Evolutionary conservation across 2,329 filamentous ascomycete species (phyloP).

Genomic region (Fusarium agapanthi): DNA sequence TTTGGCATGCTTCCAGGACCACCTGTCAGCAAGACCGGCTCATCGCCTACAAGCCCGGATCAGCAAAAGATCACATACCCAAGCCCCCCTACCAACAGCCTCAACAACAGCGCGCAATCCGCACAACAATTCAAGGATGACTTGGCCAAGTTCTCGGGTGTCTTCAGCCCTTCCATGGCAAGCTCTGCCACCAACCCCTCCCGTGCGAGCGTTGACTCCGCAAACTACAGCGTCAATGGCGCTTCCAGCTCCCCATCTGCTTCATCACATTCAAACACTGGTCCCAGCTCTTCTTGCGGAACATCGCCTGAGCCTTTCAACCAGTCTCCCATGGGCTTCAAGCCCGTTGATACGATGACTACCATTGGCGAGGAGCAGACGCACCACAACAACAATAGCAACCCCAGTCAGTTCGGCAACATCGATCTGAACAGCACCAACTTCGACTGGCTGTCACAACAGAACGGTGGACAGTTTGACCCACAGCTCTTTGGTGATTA

Average conservation of each 20-base stretch:
- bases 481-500: conserved; percentile 92
- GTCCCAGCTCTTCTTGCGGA: conserved; percentile 73
- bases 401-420: conserved; percentile 48
- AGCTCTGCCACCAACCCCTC: conserved; percentile 58
- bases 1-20: conserved; percentile 78
- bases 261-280: conserved; percentile 68
- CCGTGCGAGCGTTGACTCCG: conserved; percentile 61
- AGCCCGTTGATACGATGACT: conserved; percentile 68
- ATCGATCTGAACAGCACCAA: conserved; percentile 59
- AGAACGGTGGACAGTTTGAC: conserved; percentile 88
- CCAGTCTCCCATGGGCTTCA: conserved; percentile 74
- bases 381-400: conserved; percentile 46
- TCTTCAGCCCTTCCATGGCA: conserved; percentile 67
- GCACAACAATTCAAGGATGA: conserved; percentile 55
- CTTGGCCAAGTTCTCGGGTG: conserved; percentile 62
- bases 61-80: conserved; percentile 34
- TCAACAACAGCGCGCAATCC: conserved; percentile 37
- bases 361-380: conserved; percentile 74
- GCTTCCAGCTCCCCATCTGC: conserved; percentile 72
- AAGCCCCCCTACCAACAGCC: conserved; percentile 46
- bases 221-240: conserved; percentile 55
- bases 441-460: conserved; percentile 79
- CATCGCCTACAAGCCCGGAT: conserved; percentile 47
- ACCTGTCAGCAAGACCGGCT: conserved; percentile 41
- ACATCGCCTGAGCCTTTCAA: conserved; percentile 81